These are phyloP conservation scores for Heimioporus sp. DNA, from an alignment of 768 basidiomycete genomes.

Conservation along the genomic window DNA sequence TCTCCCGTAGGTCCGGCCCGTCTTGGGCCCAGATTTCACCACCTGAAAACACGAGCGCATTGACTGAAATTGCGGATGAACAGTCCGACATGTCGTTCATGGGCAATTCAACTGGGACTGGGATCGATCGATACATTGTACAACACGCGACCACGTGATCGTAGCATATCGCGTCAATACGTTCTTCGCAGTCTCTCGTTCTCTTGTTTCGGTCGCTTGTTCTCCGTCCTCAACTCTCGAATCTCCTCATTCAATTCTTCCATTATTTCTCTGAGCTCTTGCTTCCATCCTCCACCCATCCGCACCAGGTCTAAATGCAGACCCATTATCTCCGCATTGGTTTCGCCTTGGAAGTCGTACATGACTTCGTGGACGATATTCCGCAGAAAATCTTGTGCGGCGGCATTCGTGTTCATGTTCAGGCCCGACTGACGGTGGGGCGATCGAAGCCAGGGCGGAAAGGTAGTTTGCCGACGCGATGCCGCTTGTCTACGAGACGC, in stretches of 20 bases:
- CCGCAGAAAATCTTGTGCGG: conserved; percentile 57
- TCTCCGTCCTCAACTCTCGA: conserved; percentile 41
- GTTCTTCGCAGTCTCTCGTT: conserved; percentile 56
- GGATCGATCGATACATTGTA: too few relatives aligned
- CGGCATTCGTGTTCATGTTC: conserved; percentile 28
- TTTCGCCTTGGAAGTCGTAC: conserved; percentile 70
- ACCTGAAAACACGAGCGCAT: conserved; percentile 31
- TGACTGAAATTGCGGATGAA: conserved; percentile 14
- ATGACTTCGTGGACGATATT: conserved; percentile 68
- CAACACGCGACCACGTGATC: conserved; percentile 7
- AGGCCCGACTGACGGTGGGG: conserved; percentile 33
- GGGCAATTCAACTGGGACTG: background rate
- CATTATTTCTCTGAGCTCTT: conserved; percentile 59
- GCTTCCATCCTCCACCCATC: conserved; percentile 69
- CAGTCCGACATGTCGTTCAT: conserved; percentile 10
- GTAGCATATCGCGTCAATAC: conserved; percentile 18
- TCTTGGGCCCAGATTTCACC: conserved; percentile 23
- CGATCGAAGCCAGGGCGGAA: conserved; percentile 39
- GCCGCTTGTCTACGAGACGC: conserved; percentile 21
- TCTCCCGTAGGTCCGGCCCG: conserved; percentile 6
- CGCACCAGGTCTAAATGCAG: conserved; percentile 71
- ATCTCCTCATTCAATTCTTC: conserved; percentile 62
- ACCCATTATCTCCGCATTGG: conserved; percentile 68
- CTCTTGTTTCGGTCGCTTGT: conserved; percentile 59
- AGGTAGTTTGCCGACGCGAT: conserved; percentile 42